Evolutionary conservation across 495 filamentous ascomycete species (phyloP).

Genomic region (Glutinoglossum americanum): DNA sequence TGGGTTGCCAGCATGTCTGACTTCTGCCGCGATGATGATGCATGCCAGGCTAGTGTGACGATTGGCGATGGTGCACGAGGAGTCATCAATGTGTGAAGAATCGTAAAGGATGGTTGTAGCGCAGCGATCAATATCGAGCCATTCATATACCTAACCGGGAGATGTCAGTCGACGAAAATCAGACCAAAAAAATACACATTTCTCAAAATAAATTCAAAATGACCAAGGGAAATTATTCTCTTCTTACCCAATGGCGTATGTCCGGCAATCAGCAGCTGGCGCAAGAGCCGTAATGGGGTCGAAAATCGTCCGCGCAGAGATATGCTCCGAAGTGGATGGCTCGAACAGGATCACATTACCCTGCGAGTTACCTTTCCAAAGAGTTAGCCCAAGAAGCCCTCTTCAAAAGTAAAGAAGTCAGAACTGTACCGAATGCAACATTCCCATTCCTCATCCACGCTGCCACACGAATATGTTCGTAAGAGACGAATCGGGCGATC

Average conservation of each 20-base stretch:
- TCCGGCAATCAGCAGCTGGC: conserved; percentile 77
- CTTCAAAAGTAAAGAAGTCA: conserved; percentile 1
- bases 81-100: conserved; percentile 79
- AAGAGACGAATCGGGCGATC: conserved; percentile 72
- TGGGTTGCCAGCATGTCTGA: conserved; percentile 96
- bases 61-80: conserved; percentile 69
- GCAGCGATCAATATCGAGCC: conserved; percentile 81
- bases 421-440: conserved; percentile 68
- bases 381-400: neutral
- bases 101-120: conserved; percentile 80
- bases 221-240: neutral
- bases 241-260: conserved; percentile 84
- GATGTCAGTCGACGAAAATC: neutral
- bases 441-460: conserved; percentile 97
- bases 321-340: conserved; percentile 78
- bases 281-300: conserved; percentile 85
- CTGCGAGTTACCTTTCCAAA: conserved; percentile 43
- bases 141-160: conserved; percentile 58
- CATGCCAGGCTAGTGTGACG: conserved; percentile 83
- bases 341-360: conserved; percentile 92
- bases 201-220: neutral
- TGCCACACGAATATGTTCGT: conserved; percentile 65
- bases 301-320: conserved; percentile 79
- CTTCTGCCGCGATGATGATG: conserved; percentile 88
- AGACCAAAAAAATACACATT: conserved; percentile 2